These are phyloP conservation scores for Danielia oregonensis DNA, from an alignment of 805 yeast genomes.

Conservation along the genomic window DNA sequence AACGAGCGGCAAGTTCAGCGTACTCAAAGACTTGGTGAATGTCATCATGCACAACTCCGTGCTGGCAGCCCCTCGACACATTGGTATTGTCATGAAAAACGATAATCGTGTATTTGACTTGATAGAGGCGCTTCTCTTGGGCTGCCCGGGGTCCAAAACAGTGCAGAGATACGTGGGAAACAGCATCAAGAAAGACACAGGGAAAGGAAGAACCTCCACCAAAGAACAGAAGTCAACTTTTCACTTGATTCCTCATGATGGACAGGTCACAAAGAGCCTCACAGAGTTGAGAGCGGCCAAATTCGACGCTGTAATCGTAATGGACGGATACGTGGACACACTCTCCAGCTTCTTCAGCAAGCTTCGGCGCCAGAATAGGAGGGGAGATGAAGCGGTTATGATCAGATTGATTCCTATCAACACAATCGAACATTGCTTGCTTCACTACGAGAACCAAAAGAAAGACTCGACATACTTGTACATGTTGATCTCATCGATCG, in stretches of 20 bases:
- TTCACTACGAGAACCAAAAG: constrained; percentile 35
- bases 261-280: constrained; percentile 20
- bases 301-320: constrained; percentile 59
- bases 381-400: constrained; percentile 44
- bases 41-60: constrained; percentile 40
- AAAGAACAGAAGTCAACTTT: constrained; percentile 18
- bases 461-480: constrained; percentile 44
- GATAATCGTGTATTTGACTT: constrained; percentile 65
- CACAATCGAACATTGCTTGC: constrained; percentile 77
- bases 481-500: constrained; percentile 75
- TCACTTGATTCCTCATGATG: constrained; percentile 45
- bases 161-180: constrained; percentile 62
- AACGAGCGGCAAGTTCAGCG: constrained; percentile 81
- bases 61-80: constrained; percentile 37
- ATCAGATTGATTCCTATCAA: constrained; percentile 71
- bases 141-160: constrained; percentile 44
- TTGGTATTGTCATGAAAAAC: constrained; percentile 69
- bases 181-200: constrained; percentile 48
- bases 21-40: constrained; percentile 58
- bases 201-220: constrained; percentile 15
- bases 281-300: constrained; percentile 20
- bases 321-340: constrained; percentile 60
- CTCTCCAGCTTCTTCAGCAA: constrained; percentile 24
- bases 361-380: constrained; percentile 28
- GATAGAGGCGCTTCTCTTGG: constrained; percentile 65